Base-by-base conservation (phyloP, 768 basidiomycete species). In the Xanthoconium purpureum region DNA sequence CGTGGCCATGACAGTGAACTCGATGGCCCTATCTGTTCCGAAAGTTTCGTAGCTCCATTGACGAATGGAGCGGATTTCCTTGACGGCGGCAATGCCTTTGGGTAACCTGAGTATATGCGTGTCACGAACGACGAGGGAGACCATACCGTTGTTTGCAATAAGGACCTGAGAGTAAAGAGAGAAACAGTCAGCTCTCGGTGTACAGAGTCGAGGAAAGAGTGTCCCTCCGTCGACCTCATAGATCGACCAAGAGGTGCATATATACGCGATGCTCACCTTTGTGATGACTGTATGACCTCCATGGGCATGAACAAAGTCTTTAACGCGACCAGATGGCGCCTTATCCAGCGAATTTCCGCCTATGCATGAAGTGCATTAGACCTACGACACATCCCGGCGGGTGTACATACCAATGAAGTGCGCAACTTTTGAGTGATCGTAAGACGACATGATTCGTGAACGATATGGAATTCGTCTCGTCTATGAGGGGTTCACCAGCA, bases 41-140 rank as follows among this genome's bases (percentile, higher is more conserved):
- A 99, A 99, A 0, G 95, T 94, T 77, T 98, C 97, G 77, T 98
- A 99, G 67, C 92, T 94, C 97, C 97, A 99, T 85, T 98, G 96
- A 55, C 97, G 85, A 63, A 99, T 89, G 46, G 97, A 98, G 47
- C 97, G 87, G 67, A 99, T 99, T 77, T 98, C 97, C 75, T 99
- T 99, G 47, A 99, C 97, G 52, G 95, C 97, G 50, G 96, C 96
- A 67, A 98, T 99, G 81, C 92, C 91, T 91, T 40, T 61, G n/a
- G 54, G 35, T 57, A 20, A 65, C 57, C 6, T 45, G 58, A 74
- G 48, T 70, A 62, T 59, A 58, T 65, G 54, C 64, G 55, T 50
- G 55, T 18, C 36, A 33, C 24, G 57, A 13, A 10, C 14, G 39
- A 35, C 10, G 32, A 40, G 20, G 39, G 6, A 39, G 42, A 49